Evolutionary conservation across 768 basidiomycete species (phyloP).

Genomic region (Tulasnella sp.): DNA sequence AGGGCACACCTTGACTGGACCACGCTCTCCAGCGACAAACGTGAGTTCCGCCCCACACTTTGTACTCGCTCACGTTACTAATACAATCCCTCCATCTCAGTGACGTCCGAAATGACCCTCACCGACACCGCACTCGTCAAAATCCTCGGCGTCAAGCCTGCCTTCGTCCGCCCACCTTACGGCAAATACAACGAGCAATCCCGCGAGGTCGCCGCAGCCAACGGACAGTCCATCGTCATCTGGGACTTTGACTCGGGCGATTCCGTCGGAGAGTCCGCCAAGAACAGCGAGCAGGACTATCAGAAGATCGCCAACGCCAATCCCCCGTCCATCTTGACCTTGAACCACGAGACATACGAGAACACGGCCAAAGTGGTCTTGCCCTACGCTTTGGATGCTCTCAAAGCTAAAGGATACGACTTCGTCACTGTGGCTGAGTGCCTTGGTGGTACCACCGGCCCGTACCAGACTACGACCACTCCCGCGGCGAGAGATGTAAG

Average conservation of each 20-base stretch:
- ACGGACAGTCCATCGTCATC: conserved; percentile 2
- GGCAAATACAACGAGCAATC: conserved; percentile 8
- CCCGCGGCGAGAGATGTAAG: conserved; percentile 4
- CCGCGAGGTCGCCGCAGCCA: background rate
- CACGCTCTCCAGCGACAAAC: background rate
- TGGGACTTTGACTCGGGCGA: conserved; percentile 16
- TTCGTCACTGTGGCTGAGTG: conserved; percentile 7
- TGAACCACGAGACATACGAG: conserved; percentile 19
- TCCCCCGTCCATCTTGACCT: conserved; percentile 8
- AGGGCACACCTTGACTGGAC: background rate
- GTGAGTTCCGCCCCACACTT: background rate
- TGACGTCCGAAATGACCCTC: background rate
- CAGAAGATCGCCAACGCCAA: background rate
- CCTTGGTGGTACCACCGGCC: background rate
- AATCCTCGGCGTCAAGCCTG: conserved; percentile 10
- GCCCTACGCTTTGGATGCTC: background rate
- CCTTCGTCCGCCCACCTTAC: conserved; percentile 13
- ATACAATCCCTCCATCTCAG: background rate
- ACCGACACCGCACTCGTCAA: background rate
- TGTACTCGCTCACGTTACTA: background rate
- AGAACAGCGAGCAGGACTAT: conserved; percentile 1
- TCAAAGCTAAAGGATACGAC: background rate
- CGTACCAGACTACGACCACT: background rate
- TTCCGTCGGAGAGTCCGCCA: conserved; percentile 2
- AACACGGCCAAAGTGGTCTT: conserved; percentile 15